These are phyloP conservation scores for Arctium minus DNA, from an alignment of 129 eudicot species.

Conservation along the genomic window DNA sequence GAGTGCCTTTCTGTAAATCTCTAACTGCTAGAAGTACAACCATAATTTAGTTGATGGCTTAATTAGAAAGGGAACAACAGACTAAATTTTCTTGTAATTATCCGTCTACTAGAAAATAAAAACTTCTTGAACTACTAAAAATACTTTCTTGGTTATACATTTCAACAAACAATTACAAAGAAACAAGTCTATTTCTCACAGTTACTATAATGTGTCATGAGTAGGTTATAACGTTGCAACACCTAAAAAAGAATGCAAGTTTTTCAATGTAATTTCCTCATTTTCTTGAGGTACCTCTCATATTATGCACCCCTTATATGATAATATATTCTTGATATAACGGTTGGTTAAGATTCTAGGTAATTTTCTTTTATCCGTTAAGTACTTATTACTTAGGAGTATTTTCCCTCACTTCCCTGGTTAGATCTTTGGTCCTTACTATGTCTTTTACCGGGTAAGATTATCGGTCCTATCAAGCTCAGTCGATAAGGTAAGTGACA, in stretches of 20 bases:
- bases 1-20: conserved; percentile 81
- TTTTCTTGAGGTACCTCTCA: neutral
- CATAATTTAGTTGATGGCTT: conserved; percentile 12
- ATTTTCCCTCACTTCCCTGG: no score
- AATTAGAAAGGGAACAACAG: neutral
- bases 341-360: neutral
- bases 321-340: neutral
- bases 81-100: neutral
- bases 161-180: neutral
- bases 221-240: neutral
- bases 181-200: neutral
- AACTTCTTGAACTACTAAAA: neutral
- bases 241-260: neutral
- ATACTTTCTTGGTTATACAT: neutral
- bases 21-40: conserved; percentile 57
- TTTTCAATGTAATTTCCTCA: neutral
- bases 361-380: no score
- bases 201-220: neutral
- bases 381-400: no score
- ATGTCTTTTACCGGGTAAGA: no score
- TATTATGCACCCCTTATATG: neutral
- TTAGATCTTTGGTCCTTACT: no score
- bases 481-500: no score
- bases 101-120: neutral
- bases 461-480: no score